Evolutionary conservation across 1,284 basidiomycete genomes (phyloP), one percentile per base, ranked within the genome.

Genomic region (Apiotrichum brassicae): DNA sequence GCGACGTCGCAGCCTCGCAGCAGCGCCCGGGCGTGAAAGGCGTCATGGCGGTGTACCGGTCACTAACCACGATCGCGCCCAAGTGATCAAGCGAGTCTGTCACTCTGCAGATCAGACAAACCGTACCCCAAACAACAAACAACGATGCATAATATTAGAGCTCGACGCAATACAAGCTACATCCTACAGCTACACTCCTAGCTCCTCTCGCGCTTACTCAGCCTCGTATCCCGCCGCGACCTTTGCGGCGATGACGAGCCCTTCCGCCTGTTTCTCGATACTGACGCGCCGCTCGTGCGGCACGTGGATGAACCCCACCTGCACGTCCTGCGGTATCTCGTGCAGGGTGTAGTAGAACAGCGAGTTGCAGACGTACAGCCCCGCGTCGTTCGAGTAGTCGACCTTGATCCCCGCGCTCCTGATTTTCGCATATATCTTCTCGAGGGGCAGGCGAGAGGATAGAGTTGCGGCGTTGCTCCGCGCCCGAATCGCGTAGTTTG

Each of bases 291-390:
- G 5, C 22, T 25, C 45, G 13, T 28, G 41, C 9, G 54, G 54
- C 11, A 56, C 54, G 14, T 56, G 54, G 0, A 56, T 45, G 30
- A 56, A 56, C 9, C 54, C 54, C 8, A 36, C 45, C 28, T 41
- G 33, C 14, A 37, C 22, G 9, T 24, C 36, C 11, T 43, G 46
- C 0, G 42, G 33, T 7, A 48, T 11, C 8, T 36, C 35, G 8
- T 44, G 41, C 13, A 54, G 43, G 3, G 40, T 44, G 6, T 32
- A 36, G 41, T 53, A 56, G 47, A 56, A 48, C 35, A 56, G 44
- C 26, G 45, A 13, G 42, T 56, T 56, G 50, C 54, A 56, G 7
- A 56, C 54, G 23, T 48, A 56, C n/a, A 37, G 44, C 6, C 54
- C 54, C 1, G 54, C 54, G 19, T 49, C 41, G 34, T 41, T 8